phyloP scores from a whole-genome alignment of 176 grass and related monocot genomes.

The Microstegium vimineum region DNA sequence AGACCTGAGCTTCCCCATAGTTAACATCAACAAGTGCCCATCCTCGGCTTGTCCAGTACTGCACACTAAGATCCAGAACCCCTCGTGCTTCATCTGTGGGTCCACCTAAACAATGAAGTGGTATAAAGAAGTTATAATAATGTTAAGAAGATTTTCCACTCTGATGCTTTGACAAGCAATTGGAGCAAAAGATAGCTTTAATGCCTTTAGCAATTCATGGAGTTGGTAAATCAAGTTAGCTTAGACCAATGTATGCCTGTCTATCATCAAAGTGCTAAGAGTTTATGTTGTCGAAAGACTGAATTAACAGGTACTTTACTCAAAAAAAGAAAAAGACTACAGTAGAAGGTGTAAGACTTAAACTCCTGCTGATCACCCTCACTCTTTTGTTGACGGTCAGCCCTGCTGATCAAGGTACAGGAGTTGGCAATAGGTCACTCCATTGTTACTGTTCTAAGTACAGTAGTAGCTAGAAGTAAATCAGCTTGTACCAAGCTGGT shows the following conservation, averaged over 20 bases:
- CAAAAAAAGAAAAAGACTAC: not conserved
- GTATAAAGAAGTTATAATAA: constrained; percentile 2
- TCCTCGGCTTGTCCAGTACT: constrained; percentile 91
- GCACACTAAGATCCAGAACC: constrained; percentile 70
- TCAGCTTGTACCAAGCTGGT: no score
- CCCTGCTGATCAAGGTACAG: no score
- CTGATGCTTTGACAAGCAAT: not conserved
- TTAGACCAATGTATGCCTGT: not conserved
- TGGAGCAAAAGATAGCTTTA: not conserved
- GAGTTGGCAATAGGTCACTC: no score
- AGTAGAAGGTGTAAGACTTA: no score
- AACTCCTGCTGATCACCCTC: no score
- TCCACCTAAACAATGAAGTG: constrained; percentile 47
- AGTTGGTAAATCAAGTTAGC: not conserved
- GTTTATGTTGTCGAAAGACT: not conserved
- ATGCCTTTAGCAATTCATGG: not conserved
- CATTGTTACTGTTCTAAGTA: no score
- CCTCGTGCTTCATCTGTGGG: constrained; percentile 76
- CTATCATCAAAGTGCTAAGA: constrained; percentile 8
- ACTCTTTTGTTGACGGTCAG: no score
- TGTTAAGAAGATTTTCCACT: not conserved
- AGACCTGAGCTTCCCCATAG: constrained; percentile 92
- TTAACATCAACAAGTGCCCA: constrained; percentile 95
- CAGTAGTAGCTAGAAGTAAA: no score
- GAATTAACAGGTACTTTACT: not conserved